Base-by-base conservation (phyloP, 2,329 filamentous ascomycete species). In the Sporothrix pallida region DNA sequence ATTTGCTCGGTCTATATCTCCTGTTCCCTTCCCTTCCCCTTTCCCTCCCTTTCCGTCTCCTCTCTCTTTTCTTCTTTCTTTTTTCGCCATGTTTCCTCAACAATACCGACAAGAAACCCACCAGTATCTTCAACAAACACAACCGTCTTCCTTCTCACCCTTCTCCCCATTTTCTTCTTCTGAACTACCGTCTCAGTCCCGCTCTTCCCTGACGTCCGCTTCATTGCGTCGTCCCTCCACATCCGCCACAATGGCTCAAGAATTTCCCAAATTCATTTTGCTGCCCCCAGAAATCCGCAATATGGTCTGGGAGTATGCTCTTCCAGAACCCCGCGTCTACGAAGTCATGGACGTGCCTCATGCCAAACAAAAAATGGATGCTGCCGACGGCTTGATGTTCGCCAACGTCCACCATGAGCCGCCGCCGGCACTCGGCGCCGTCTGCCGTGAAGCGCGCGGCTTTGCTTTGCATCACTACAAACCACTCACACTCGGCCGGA, bases 321-420 rank as follows among this genome's bases (percentile, higher is more conserved):
- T 86, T 46, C 84, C 84, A 0, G 83, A 84, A 50, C 75, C 82
- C 2, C 82, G 84, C 52, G 84, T 85, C 2, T 85, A 84, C 77
- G 84, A 86, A 76, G 81, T 86, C 10, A 79, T 86, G 74, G 84
- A 86, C 75, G 83, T 83, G 15, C 84, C 84, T 15, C 81, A 81
- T 75, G 81, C 83, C 13, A 80, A 79, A 71, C 81, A 82, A 52
- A 80, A 81, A 62, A 83, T 82, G 31, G 79, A 80, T 2, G 80
- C 84, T 2, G 80, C 81, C n/a, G 78, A 81, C 50, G 83, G 83
- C 68, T 79, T 86, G 54, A 83, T 84, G 81, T 86, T 86, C 75
- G 84, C 84, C 72, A 85, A 86, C 74, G 78, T 83, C 42, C 83
- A 83, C 73, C 81, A 83, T 73, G 84, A 85, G 74, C 83, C 83